phyloP scores from a whole-genome alignment of 257 asterid species.

The Linaria vulgaris region DNA sequence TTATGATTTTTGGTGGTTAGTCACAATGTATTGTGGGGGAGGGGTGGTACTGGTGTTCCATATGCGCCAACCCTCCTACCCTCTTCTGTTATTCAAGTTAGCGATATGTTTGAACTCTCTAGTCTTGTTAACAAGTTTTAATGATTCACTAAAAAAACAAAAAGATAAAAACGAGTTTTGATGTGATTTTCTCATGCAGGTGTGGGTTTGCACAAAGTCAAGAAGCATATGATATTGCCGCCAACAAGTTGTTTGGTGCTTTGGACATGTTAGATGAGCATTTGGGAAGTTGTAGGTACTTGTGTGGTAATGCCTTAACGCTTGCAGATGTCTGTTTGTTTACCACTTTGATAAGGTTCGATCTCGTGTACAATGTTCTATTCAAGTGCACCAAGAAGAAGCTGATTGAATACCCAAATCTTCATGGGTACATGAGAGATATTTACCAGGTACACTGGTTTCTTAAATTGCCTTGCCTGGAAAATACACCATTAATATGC shows the following conservation, averaged over 20 bases:
- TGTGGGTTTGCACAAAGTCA: conserved; percentile 98
- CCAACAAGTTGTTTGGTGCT: conserved; percentile 54
- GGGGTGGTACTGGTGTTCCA: too few species aligned
- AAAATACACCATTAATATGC: background rate
- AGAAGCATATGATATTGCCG: conserved; percentile 75
- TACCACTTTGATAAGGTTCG: conserved; percentile 87
- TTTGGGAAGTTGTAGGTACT: conserved; percentile 52
- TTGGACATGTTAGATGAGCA: conserved; percentile 73
- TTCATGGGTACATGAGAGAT: conserved; percentile 74
- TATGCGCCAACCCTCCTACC: too few species aligned
- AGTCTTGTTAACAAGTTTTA: too few species aligned
- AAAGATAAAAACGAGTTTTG: background rate
- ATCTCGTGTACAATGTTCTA: conserved; percentile 74
- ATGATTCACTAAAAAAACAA: too few species aligned
- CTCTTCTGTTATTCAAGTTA: too few species aligned
- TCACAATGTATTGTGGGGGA: too few species aligned
- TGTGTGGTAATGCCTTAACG: conserved; percentile 76
- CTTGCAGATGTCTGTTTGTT: conserved; percentile 92
- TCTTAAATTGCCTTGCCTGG: background rate
- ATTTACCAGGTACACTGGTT: conserved; percentile 72
- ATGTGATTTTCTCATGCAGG: conserved; percentile 35
- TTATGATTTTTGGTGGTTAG: too few species aligned
- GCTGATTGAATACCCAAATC: conserved; percentile 67
- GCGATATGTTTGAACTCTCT: too few species aligned
- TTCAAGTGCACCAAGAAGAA: conserved; percentile 97